Evolutionary conservation across 75 land plant species (phyloP).

Genomic region (Cupressus sempervirens): DNA sequence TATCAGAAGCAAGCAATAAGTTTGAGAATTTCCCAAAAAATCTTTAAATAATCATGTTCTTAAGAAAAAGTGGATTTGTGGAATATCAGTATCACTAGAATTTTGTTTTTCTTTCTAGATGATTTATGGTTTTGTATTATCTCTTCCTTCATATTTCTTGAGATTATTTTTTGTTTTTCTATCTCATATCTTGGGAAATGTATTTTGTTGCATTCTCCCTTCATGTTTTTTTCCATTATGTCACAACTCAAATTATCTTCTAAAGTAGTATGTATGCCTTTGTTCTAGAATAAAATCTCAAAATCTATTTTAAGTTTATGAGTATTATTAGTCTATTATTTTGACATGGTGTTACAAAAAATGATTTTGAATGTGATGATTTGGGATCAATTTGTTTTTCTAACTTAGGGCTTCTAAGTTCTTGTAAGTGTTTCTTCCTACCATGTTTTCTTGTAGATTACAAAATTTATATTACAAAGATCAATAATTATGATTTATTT

Average conservation of each 20-base stretch:
- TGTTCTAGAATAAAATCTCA: neutral
- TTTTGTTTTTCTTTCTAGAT: no score
- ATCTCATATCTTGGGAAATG: neutral
- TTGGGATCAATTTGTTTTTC: constrained; percentile 21
- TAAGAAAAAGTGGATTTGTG: no score
- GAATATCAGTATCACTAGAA: no score
- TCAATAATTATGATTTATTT: neutral
- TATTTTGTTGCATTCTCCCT: neutral
- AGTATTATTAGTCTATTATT: neutral
- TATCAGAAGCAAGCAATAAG: constrained; percentile 13
- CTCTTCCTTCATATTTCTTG: neutral
- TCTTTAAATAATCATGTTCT: constrained; percentile 1
- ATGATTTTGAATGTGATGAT: constrained; percentile 41
- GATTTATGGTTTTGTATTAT: neutral
- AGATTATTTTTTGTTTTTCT: neutral
- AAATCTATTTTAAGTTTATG: neutral
- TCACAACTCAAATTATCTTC: neutral
- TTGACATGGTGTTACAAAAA: constrained; percentile 23
- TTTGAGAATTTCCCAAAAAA: neutral
- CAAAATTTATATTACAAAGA: neutral
- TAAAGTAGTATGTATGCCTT: neutral
- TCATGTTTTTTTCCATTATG: neutral
- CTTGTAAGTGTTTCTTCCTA: constrained; percentile 20
- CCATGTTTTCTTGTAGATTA: neutral
- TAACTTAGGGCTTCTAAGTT: constrained; percentile 18